These are phyloP conservation scores for Trypanosoma melophagium DNA, from an alignment of 208 protist species.

Conservation along the genomic window DNA sequence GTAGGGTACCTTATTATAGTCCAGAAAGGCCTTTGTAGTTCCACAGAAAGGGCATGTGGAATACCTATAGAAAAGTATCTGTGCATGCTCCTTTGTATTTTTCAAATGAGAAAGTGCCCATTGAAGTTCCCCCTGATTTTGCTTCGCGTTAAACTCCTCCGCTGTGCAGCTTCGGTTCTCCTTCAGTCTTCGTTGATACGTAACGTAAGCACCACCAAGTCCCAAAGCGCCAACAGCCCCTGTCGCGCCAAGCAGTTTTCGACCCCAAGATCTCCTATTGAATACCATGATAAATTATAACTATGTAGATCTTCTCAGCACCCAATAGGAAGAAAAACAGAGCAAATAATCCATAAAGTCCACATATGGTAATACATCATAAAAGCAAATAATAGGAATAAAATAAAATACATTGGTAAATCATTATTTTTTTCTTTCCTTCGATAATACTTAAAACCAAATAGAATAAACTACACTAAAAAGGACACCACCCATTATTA, in stretches of 20 bases:
- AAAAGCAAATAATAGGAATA: constrained; percentile 12
- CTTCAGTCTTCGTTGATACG: constrained; percentile 72
- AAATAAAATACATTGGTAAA: constrained; percentile 9
- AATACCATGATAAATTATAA: constrained; percentile 35
- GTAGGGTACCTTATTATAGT: constrained; percentile 76
- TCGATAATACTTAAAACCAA: too few relatives aligned
- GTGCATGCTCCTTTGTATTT: constrained; percentile 39
- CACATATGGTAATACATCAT: neutral
- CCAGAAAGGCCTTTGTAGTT: constrained; percentile 85
- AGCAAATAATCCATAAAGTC: neutral
- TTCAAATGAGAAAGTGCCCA: constrained; percentile 52
- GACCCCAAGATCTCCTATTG: constrained; percentile 40
- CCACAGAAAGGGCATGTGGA: constrained; percentile 91
- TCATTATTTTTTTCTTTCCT: too few relatives aligned
- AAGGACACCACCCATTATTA: too few relatives aligned
- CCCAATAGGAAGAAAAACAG: too few relatives aligned
- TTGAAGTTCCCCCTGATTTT: constrained; percentile 53
- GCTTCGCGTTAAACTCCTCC: constrained; percentile 73
- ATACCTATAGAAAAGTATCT: constrained; percentile 76
- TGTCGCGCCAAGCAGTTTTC: constrained; percentile 43
- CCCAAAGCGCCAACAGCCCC: constrained; percentile 35
- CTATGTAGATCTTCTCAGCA: too few relatives aligned
- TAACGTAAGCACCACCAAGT: constrained; percentile 55
- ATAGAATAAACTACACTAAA: too few relatives aligned
- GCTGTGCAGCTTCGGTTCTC: constrained; percentile 80